Evolutionary conservation across 148 eudicot species (phyloP), one percentile per base, ranked within the genome.

Genomic region (Chenopodium formosanum): DNA sequence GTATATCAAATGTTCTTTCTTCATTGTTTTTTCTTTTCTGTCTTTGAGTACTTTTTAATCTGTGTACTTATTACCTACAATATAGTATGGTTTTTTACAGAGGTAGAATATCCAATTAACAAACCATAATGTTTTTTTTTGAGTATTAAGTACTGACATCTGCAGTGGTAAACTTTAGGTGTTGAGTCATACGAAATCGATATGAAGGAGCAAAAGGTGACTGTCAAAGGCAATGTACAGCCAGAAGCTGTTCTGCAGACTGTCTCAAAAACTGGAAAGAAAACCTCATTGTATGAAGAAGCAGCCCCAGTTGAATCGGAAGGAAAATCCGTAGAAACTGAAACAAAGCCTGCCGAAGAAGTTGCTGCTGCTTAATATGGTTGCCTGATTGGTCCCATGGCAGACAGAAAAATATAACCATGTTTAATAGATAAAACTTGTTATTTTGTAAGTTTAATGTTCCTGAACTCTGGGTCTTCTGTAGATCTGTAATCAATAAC

Each of bases 231-330:
- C 80, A 92, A 92, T n/a, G 93, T 94, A 66, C 85, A 91, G 84
- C 94, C 94, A 0, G 92, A 94, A 22, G 95, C 93, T 31, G 97
- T 94, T 85, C 68, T 94, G 23, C 91, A 91, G 83, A 91, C 93
- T 29, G 97, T 94, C 76, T 88, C 98, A 16, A 94, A 92, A 87
- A 94, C 98, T 20, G 98, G 98, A 14, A 94, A 94, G 87, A 86
- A 87, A 79, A 94, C 98, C 27, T 81, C 90, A 40, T 92, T 88
- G 79, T 94, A 94, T 94, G 93, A 87, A 77, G 92, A 74, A 56
- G 74, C 91, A 27, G 89, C 86, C 83, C 66, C 66, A 22, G 56
- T 82, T 0, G 89, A 87, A 72, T 22, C 89, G 2, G 81, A 79
- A 34, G n/a, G 50, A 11, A 69, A 79, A 19, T 47, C 58, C 12